Evolutionary conservation across 73 alveolate species (phyloP).

Genomic region (Loxodes magnus): DNA sequence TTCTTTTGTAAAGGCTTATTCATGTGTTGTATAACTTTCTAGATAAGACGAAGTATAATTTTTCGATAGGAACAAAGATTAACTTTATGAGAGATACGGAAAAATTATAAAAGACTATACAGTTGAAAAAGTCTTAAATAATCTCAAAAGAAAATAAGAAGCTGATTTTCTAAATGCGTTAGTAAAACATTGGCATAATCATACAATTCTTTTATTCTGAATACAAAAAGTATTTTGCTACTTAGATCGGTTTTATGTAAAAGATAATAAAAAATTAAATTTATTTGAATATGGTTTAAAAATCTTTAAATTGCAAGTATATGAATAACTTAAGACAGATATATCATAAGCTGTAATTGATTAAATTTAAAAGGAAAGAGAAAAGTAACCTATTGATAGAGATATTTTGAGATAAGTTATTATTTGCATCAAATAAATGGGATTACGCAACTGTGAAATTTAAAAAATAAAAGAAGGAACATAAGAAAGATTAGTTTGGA

Average conservation of each 20-base stretch:
- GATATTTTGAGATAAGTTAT: slow-evolving; percentile 18
- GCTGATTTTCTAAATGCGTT: slow-evolving; percentile 18
- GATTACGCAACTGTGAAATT: slow-evolving; percentile 28
- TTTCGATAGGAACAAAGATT: slow-evolving; percentile 23
- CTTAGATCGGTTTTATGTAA: slow-evolving; percentile 43
- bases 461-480: slow-evolving; percentile 11
- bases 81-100: slow-evolving; percentile 24
- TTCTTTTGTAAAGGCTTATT: slow-evolving; percentile 20
- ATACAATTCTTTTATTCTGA: slow-evolving; percentile 35
- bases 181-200: slow-evolving; percentile 35
- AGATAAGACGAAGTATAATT: slow-evolving; percentile 40
- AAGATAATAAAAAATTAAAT: slow-evolving; percentile 22
- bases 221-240: slow-evolving; percentile 43
- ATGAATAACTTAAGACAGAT: slow-evolving; percentile 1
- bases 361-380: slow-evolving; percentile 28
- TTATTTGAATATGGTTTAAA: slow-evolving; percentile 24
- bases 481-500: slow-evolving; percentile 45
- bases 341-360: slow-evolving; percentile 18
- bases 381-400: slow-evolving; percentile 23
- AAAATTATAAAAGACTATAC: slow-evolving; percentile 17
- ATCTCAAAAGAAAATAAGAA: slow-evolving; percentile 17
- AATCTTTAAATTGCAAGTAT: slow-evolving; percentile 27
- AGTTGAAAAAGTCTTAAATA: slow-evolving; percentile 13
- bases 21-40: slow-evolving; percentile 26
- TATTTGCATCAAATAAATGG: slow-evolving; percentile 23